Evolutionary conservation across 352 stramenopile species (phyloP), one percentile per base, ranked within the genome.

Genomic region (Bremia lactucae): DNA sequence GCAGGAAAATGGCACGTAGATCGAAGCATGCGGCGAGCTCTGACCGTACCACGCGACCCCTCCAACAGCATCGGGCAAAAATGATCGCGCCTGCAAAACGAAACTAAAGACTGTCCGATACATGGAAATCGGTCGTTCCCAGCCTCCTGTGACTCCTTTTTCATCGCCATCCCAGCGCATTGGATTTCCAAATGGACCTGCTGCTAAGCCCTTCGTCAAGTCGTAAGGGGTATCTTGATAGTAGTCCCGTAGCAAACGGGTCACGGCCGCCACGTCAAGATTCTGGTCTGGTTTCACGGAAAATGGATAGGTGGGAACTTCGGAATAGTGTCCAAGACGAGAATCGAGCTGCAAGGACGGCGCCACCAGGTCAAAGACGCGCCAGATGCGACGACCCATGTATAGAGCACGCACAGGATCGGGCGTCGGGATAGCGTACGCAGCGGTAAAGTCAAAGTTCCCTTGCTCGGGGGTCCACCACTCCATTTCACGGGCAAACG

Each of bases 121-220:
- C 46, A 97, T 77, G 8, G 84, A 96, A 55, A 97, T 96, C 2
- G 84, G 61, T 15, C 90, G 74, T 49, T 96, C 85, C 73, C 85
- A 94, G 4, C 71, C 76, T 25, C 84, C 84, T 19, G 64, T 25
- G 10, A 83, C 60, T 14, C 65, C 69, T 18, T 82, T 62, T 8
- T 66, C 46, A 38, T 71, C 62, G n/a, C 78, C 71, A 21, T 64
- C 63, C 67, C 79, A 96, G 8, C 86, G 80, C 62, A 97, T 81
- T 0, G 87, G 87, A 14, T 73, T 73, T 5, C 87, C 85, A 65
- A 96, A 97, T 9, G 90, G 87, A 7, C 92, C 92, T 20, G 79
- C 84, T 2, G 73, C 68, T 6, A 91, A 47, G 4, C 83, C 83
- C 59, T 90, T 76, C 7, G 65, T 80, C 62, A 94, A 77, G 52